phyloP scores from a whole-genome alignment of 352 stramenopile genomes.

The Globisporangium echinulatum region DNA sequence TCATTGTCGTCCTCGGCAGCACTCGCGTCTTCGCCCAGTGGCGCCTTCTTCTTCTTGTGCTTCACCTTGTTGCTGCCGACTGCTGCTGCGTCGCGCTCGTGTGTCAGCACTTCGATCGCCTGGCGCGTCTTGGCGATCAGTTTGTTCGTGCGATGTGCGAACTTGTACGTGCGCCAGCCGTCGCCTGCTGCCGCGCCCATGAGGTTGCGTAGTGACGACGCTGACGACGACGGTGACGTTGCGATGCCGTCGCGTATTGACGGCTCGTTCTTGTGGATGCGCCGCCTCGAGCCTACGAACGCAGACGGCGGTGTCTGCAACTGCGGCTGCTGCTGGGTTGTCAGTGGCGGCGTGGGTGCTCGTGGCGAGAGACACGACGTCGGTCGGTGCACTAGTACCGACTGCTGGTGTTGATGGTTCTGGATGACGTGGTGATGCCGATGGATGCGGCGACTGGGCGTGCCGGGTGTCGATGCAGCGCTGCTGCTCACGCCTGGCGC shows the following conservation, averaged over 20 bases:
- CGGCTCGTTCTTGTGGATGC: constrained; percentile 12
- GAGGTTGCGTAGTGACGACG: not conserved
- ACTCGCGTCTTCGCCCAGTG: not conserved
- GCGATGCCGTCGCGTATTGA: not conserved
- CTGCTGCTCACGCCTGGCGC: constrained; percentile 6
- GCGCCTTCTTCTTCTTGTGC: not conserved
- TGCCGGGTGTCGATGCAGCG: constrained; percentile 6
- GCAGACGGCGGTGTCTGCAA: constrained; percentile 1
- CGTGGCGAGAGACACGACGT: not conserved
- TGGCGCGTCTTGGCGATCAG: constrained; percentile 55
- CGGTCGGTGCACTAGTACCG: constrained; percentile 3
- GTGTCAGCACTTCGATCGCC: constrained; percentile 26
- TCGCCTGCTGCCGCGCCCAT: constrained; percentile 12
- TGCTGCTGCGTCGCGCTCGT: constrained; percentile 13
- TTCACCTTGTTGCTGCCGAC: constrained; percentile 1
- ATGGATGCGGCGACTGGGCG: constrained; percentile 8
- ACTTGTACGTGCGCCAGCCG: constrained; percentile 55
- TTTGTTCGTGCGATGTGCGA: constrained; percentile 52
- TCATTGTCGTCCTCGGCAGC: not conserved
- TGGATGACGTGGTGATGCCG: not conserved
- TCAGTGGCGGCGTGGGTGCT: not conserved
- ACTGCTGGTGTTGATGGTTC: not conserved
- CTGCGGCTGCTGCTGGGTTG: constrained; percentile 3
- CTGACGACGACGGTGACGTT: constrained; percentile 1
- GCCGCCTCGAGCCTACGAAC: constrained; percentile 5